These are phyloP conservation scores for Pleodorina starrii DNA, from an alignment of 139 green algal genomes.

Conservation along the genomic window DNA sequence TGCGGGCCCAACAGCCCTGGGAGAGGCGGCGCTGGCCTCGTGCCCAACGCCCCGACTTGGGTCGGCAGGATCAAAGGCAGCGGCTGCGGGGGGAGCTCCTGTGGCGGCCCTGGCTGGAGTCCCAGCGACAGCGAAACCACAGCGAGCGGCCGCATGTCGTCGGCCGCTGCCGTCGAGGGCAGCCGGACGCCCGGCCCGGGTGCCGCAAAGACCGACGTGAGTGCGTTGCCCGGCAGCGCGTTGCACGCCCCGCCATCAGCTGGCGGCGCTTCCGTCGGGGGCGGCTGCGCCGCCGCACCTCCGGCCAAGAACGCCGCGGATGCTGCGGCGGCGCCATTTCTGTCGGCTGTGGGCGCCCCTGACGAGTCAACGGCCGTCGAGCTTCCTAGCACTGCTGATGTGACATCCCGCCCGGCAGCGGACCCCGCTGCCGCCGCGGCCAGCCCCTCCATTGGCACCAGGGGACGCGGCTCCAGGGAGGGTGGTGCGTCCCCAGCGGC, in stretches of 20 bases:
- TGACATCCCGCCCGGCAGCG: neutral
- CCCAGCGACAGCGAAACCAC: neutral
- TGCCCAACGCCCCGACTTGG: too few relatives aligned
- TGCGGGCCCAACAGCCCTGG: too few relatives aligned
- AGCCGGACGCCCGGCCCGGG: too few relatives aligned
- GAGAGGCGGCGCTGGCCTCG: too few relatives aligned
- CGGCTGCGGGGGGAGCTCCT: neutral
- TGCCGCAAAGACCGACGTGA: too few relatives aligned
- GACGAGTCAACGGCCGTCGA: neutral
- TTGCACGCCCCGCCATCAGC: neutral
- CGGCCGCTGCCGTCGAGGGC: neutral
- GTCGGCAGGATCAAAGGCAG: too few relatives aligned
- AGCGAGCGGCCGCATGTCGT: neutral
- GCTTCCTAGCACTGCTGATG: too few relatives aligned
- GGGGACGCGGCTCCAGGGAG: neutral
- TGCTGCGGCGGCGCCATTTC: neutral
- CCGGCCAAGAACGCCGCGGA: too few relatives aligned
- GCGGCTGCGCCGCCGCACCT: neutral
- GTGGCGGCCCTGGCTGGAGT: neutral
- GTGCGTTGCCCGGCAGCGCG: neutral
- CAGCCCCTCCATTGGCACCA: neutral
- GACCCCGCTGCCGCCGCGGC: too few relatives aligned
- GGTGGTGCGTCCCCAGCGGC: neutral
- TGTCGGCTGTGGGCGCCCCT: neutral
- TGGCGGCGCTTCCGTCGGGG: neutral